Conservation (phyloP, 164 flowering plant species). For the Buxus sempervirens region DNA sequence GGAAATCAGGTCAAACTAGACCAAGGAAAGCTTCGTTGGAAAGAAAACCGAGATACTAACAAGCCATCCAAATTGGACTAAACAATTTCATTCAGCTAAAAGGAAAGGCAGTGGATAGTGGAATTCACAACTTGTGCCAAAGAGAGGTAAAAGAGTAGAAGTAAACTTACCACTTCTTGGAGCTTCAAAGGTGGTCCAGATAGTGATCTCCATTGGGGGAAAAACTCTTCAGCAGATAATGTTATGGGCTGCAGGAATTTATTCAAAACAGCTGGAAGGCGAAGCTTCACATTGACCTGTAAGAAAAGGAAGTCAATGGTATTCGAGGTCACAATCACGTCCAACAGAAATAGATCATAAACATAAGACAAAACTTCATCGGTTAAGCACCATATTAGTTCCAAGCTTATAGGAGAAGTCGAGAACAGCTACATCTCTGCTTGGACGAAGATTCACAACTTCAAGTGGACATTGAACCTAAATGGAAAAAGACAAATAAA, state of each 20-base stretch:
- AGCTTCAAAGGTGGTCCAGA: constrained; percentile 98
- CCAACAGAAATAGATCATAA: not conserved
- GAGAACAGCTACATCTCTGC: constrained; percentile 96
- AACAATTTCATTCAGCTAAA: no score
- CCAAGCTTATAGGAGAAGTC: constrained; percentile 91
- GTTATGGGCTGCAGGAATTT: constrained; percentile 88
- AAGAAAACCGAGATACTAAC: not conserved
- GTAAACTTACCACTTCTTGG: constrained; percentile 85
- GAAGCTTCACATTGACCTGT: constrained; percentile 88
- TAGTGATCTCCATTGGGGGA: constrained; percentile 97
- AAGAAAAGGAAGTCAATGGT: constrained; percentile 11
- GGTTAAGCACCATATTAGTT: constrained; percentile 48
- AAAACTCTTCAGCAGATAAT: constrained; percentile 87
- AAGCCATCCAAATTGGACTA: not conserved
- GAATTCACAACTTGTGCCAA: no score
- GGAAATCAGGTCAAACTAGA: not conserved
- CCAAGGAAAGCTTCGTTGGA: not conserved
- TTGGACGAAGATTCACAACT: constrained; percentile 77
- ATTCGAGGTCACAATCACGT: not conserved
- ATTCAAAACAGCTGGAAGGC: constrained; percentile 87
- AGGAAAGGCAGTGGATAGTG: no score
- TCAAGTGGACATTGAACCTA: constrained; percentile 98
- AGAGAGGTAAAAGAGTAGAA: no score
- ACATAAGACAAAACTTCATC: not conserved
- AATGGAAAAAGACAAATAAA: constrained; percentile 10